Conservation (phyloP, 768 basidiomycete species). For the Tulasnella sp. region DNA sequence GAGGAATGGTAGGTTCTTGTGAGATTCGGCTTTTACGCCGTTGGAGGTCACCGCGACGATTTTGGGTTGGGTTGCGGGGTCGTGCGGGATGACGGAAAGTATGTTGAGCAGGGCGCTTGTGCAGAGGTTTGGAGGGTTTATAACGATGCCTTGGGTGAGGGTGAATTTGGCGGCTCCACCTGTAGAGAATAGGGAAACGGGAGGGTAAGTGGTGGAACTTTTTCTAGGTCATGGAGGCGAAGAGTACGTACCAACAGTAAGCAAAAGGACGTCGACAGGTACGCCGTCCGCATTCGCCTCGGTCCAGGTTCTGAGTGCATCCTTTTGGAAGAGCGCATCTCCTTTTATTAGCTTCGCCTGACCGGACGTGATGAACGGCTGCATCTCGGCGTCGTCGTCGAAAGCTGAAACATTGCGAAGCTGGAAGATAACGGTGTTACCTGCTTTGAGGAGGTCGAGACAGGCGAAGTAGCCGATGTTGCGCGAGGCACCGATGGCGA, state of each 20-base stretch:
- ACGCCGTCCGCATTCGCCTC: constrained; percentile 8
- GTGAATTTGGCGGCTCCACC: constrained; percentile 13
- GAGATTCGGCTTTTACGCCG: constrained; percentile 50
- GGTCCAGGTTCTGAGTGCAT: neutral
- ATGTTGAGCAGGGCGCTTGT: constrained; percentile 56
- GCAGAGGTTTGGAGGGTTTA: constrained; percentile 56
- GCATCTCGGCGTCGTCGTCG: constrained; percentile 16
- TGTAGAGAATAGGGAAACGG: neutral
- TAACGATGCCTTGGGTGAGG: constrained; percentile 48
- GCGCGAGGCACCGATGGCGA: constrained; percentile 23
- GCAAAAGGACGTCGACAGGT: constrained; percentile 17
- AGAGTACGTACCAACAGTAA: constrained; percentile 14
- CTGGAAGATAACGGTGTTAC: constrained; percentile 15
- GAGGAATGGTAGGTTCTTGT: constrained; percentile 46
- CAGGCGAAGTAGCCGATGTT: constrained; percentile 16
- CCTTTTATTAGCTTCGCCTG: constrained; percentile 18
- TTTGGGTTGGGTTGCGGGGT: constrained; percentile 40
- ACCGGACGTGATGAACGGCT: constrained; percentile 20
- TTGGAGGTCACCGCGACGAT: constrained; percentile 54
- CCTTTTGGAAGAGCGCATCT: constrained; percentile 1
- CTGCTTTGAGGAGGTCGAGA: constrained; percentile 11
- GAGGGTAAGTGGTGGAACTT: neutral
- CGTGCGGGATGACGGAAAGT: constrained; percentile 36
- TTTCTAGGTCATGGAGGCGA: neutral
- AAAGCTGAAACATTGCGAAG: constrained; percentile 22